These are phyloP conservation scores for Bacterosira constricta DNA, from an alignment of 108 stramenopile species.

Conservation along the genomic window DNA sequence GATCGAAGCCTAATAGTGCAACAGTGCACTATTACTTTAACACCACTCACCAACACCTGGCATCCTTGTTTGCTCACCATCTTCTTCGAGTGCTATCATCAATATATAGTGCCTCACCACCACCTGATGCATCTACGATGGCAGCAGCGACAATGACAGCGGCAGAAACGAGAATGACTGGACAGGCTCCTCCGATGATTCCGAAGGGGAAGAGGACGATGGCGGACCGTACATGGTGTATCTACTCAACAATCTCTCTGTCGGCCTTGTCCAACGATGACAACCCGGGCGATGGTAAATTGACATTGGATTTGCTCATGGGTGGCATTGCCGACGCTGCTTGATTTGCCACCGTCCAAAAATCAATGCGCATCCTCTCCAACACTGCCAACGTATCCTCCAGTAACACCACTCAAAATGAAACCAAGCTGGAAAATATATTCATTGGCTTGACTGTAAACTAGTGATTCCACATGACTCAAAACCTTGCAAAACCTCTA, in stretches of 20 bases:
- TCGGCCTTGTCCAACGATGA: constrained; percentile 31
- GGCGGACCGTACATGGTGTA: constrained; percentile 88
- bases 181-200: constrained; percentile 45
- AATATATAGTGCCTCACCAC: no score
- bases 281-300: constrained; percentile 15
- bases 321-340: constrained; percentile 80
- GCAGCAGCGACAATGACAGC: constrained; percentile 46
- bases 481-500: no score
- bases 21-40: no score
- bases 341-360: constrained; percentile 82
- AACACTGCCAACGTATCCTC: background rate
- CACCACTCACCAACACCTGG: no score
- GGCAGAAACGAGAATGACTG: constrained; percentile 66
- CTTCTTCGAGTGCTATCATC: no score
- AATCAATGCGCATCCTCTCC: constrained; percentile 62
- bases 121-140: no score
- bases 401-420: no score
- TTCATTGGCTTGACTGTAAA: no score
- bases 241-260: constrained; percentile 66
- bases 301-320: constrained; percentile 89
- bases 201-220: constrained; percentile 75
- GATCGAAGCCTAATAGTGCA: no score
- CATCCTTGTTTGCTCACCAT: no score
- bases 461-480: no score
- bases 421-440: no score